phyloP scores from a whole-genome alignment of 2,329 filamentous ascomycete genomes.

The Pestalotiopsis fici region DNA sequence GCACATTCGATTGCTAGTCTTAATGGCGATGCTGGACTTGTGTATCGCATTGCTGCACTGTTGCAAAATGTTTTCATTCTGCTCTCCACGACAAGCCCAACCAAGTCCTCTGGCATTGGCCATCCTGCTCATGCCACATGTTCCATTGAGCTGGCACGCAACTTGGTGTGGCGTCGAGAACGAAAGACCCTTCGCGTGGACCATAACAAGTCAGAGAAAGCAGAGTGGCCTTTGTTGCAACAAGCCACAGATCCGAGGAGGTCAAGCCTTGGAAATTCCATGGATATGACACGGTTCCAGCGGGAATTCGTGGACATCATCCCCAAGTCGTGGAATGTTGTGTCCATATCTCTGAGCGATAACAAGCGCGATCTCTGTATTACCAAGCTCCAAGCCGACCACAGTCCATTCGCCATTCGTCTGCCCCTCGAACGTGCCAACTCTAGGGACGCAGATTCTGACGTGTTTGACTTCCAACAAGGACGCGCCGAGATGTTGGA shows the following conservation, averaged over 20 bases:
- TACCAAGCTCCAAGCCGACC: slow-evolving; percentile 76
- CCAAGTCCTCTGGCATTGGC: slow-evolving; percentile 44
- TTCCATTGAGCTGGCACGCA: slow-evolving; percentile 70
- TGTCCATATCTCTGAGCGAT: slow-evolving; percentile 84
- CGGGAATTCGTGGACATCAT: slow-evolving; percentile 83
- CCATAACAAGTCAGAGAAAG: slow-evolving; percentile 31
- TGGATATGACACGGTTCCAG: slow-evolving; percentile 68
- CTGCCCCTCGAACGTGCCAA: slow-evolving; percentile 83
- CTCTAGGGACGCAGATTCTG: slow-evolving; percentile 74
- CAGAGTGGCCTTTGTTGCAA: slow-evolving; percentile 36
- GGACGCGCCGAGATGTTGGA: slow-evolving; percentile 79
- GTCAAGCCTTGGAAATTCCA: slow-evolving; percentile 45
- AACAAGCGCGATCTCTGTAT: slow-evolving; percentile 83
- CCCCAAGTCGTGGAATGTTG: slow-evolving; percentile 77
- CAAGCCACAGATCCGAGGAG: slow-evolving; percentile 32
- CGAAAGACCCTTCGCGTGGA: slow-evolving; percentile 51
- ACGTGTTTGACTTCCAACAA: slow-evolving; percentile 81
- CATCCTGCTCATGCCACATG: slow-evolving; percentile 62
- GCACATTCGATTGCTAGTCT: slow-evolving; percentile 60
- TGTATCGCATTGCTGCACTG: slow-evolving; percentile 64
- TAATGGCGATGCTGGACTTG: slow-evolving; percentile 56
- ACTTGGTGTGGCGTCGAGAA: slow-evolving; percentile 68
- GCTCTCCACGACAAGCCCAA: slow-evolving; percentile 60
- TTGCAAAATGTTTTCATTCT: slow-evolving; percentile 67
- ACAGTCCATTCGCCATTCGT: slow-evolving; percentile 82